phyloP scores from a whole-genome alignment of 2,329 filamentous ascomycete genomes.

The Rhexocercosporidium sp. region DNA sequence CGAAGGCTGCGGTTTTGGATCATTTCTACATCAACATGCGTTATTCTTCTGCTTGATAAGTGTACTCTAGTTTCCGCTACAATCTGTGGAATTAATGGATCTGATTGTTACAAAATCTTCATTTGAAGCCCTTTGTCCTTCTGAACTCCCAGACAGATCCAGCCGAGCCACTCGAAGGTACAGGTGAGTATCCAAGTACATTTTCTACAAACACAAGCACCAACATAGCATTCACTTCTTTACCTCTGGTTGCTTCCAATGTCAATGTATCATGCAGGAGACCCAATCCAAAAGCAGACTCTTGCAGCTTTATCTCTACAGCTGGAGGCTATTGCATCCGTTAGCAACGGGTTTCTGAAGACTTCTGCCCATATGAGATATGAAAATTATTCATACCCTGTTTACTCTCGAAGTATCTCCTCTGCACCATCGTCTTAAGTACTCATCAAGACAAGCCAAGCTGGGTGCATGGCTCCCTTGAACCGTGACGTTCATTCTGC shows the following conservation, averaged over 20 bases:
- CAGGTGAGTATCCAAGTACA: conserved; percentile 51
- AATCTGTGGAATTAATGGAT: no score
- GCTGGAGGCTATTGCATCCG: conserved; percentile 46
- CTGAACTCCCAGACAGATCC: conserved; percentile 43
- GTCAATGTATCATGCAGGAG: conserved; percentile 51
- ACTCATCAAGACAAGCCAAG: conserved; percentile 51
- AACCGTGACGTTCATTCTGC: conserved; percentile 46
- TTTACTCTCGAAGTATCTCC: conserved; percentile 47
- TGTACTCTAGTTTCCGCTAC: no score
- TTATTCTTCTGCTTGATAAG: no score
- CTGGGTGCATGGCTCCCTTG: conserved; percentile 55
- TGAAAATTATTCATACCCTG: conserved; percentile 36
- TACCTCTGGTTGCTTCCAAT: conserved; percentile 45
- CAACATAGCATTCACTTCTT: conserved; percentile 49
- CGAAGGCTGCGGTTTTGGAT: no score
- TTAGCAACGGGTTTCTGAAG: conserved; percentile 10
- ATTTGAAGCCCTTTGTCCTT: conserved; percentile 30
- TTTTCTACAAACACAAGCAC: conserved; percentile 53
- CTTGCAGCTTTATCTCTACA: conserved; percentile 49
- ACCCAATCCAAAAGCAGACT: conserved; percentile 52
- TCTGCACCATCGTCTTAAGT: conserved; percentile 54
- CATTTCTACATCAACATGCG: no score
- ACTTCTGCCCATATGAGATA: not conserved
- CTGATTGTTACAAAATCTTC: not conserved
- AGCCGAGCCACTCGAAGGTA: conserved; percentile 42